Percentiles rank a stretch among this genome's conserved stretches.
phyloP scores from a whole-genome alignment of 768 basidiomycete species.

The Leccinum incarnatum region DNA sequence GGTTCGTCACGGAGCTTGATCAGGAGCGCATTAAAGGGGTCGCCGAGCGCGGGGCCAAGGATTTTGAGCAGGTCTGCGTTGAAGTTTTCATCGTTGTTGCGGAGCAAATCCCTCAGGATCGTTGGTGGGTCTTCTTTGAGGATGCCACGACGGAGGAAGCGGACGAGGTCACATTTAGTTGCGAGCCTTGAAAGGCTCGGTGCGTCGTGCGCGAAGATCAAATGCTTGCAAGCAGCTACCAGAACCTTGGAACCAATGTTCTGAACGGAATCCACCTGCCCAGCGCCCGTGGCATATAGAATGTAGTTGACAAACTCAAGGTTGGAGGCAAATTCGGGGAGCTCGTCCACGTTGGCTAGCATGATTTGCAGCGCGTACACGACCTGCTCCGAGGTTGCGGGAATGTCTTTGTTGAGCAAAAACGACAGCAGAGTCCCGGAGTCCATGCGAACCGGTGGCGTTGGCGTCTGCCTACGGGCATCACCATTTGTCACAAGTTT shows the following conservation, averaged over 20 bases:
- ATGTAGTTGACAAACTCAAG: conserved; percentile 7
- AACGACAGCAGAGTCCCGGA: background rate
- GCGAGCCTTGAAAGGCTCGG: background rate
- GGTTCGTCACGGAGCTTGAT: conserved; percentile 2
- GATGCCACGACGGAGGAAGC: conserved; percentile 3
- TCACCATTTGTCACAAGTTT: background rate
- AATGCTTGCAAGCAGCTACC: background rate
- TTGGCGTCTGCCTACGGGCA: background rate
- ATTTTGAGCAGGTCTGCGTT: background rate
- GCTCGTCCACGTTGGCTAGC: conserved; percentile 1
- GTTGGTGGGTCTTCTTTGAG: conserved; percentile 1
- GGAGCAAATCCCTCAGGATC: conserved; percentile 3
- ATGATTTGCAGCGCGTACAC: conserved; percentile 4
- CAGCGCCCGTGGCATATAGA: background rate
- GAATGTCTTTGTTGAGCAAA: conserved; percentile 1
- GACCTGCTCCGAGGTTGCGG: background rate
- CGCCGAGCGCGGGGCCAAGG: conserved; percentile 1
- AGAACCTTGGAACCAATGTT: conserved; percentile 2
- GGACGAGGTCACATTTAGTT: background rate
- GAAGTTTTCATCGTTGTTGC: background rate
- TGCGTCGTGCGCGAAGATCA: background rate
- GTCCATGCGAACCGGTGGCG: background rate
- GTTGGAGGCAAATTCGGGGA: background rate
- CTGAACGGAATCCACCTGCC: conserved; percentile 1
- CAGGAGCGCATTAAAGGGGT: conserved; percentile 3